phyloP scores from a whole-genome alignment of 192 early-diverging fungal genomes.

The Entomortierella chlamydospora region DNA sequence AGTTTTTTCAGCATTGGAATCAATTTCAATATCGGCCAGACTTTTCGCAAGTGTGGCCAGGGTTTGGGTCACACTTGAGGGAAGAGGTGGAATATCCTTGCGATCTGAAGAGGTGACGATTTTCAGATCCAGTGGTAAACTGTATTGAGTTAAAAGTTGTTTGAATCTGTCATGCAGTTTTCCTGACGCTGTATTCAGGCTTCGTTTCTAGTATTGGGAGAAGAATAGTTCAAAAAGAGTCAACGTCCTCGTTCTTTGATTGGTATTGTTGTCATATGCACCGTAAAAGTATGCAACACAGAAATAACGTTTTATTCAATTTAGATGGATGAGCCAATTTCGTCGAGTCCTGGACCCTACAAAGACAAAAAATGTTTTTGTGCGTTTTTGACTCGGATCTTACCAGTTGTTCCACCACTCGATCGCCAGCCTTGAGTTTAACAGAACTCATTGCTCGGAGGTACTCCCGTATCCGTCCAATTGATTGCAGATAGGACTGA shows the following conservation, averaged over 20 bases:
- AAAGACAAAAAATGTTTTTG: not conserved
- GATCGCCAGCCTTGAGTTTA: constrained; percentile 50
- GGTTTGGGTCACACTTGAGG: constrained; percentile 32
- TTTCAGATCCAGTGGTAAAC: constrained; percentile 39
- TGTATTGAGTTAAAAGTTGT: constrained; percentile 21
- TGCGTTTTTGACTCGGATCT: no score
- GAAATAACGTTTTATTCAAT: no score
- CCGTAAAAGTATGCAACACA: no score
- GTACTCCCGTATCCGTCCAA: constrained; percentile 45
- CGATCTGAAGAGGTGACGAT: constrained; percentile 49
- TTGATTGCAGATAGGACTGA: constrained; percentile 33
- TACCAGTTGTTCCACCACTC: constrained; percentile 47
- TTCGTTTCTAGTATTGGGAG: constrained; percentile 53
- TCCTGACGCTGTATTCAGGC: constrained; percentile 35
- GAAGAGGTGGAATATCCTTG: constrained; percentile 55
- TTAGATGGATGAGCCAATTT: no score
- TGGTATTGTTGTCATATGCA: no score
- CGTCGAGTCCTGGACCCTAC: no score
- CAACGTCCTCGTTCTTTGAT: no score
- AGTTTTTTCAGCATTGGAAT: constrained; percentile 59
- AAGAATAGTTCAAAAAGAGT: no score
- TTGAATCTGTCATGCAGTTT: constrained; percentile 38
- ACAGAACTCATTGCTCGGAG: constrained; percentile 45
- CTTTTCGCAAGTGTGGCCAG: constrained; percentile 58
- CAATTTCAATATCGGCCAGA: constrained; percentile 58